A percentile compares a stretch with the other conserved stretches of the same genome.
These are phyloP conservation scores for Fistulifera solaris DNA, from an alignment of 108 stramenopile genomes.

Conservation along the genomic window DNA sequence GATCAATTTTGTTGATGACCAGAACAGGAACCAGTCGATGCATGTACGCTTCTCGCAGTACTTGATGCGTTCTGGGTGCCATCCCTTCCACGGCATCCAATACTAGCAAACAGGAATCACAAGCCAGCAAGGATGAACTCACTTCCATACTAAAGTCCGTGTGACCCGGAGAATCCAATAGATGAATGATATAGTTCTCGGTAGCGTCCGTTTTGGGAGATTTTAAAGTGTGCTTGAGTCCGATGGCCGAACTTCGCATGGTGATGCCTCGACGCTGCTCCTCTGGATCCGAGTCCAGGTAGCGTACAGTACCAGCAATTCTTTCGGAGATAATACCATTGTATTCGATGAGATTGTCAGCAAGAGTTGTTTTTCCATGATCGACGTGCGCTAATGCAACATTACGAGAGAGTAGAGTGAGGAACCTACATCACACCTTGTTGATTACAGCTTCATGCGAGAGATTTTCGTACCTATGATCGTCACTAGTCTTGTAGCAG, in stretches of 20 bases:
- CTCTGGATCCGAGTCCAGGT: constrained; percentile 77
- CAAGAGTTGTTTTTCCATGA: constrained; percentile 98
- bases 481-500: too few relatives aligned
- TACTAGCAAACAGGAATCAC: constrained; percentile 90
- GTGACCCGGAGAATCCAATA: constrained; percentile 97
- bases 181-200: constrained; percentile 57
- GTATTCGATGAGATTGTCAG: constrained; percentile 87
- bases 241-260: constrained; percentile 90
- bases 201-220: constrained; percentile 2
- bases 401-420: too few relatives aligned
- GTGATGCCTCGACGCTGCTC: constrained; percentile 98
- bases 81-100: constrained; percentile 96
- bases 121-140: constrained; percentile 82
- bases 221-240: constrained; percentile 53
- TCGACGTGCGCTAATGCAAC: constrained; percentile 87
- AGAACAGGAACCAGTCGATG: constrained; percentile 85
- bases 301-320: constrained; percentile 74
- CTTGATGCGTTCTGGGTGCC: constrained; percentile 92
- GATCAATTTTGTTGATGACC: constrained; percentile 92
- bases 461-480: too few relatives aligned
- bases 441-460: too few relatives aligned
- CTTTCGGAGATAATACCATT: constrained; percentile 84
- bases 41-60: constrained; percentile 85
- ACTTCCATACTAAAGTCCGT: constrained; percentile 96
- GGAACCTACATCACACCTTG: too few relatives aligned